Evolutionary conservation across 2,329 filamentous ascomycete genomes (phyloP).

Genomic region (Fusarium praegraminearum): DNA sequence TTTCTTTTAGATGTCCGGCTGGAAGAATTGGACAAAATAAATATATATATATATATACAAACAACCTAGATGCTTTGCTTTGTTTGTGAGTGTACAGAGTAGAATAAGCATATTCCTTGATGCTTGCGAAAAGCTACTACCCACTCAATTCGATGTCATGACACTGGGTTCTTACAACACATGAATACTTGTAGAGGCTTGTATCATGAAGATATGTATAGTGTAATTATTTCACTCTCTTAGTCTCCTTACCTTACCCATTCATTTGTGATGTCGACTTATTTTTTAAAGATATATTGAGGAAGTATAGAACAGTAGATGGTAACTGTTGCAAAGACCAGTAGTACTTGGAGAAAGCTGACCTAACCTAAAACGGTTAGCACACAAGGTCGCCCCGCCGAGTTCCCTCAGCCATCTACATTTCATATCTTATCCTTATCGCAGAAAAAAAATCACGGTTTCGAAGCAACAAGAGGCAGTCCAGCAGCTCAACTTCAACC

Average conservation of each 20-base stretch:
- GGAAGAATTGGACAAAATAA: conserved; percentile 9
- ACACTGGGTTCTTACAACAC: background rate
- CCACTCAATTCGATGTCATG: background rate
- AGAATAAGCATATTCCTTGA: background rate
- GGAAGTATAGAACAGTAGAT: background rate
- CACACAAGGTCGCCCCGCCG: background rate
- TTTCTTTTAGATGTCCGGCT: conserved; percentile 5
- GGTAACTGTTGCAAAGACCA: background rate
- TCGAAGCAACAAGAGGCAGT: background rate
- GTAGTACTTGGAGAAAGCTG: background rate
- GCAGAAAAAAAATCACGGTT: conserved; percentile 46
- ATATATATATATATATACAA: conserved; percentile 7
- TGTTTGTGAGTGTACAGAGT: background rate
- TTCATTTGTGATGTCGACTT: background rate
- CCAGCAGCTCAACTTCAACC: conserved; percentile 20
- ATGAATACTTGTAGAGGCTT: no score
- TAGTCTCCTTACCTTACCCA: background rate
- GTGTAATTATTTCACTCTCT: background rate
- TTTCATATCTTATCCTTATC: conserved; percentile 44
- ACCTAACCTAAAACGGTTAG: conserved; percentile 5
- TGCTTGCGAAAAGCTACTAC: background rate
- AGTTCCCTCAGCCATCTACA: conserved; percentile 39
- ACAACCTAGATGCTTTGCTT: background rate
- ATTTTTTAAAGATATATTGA: background rate
- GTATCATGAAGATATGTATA: background rate